A percentile compares a stretch with the other conserved stretches of the same genome.
These are phyloP conservation scores for Pseudogymnoascus pannorum DNA, from an alignment of 2,329 filamentous ascomycete genomes.

Conservation along the genomic window DNA sequence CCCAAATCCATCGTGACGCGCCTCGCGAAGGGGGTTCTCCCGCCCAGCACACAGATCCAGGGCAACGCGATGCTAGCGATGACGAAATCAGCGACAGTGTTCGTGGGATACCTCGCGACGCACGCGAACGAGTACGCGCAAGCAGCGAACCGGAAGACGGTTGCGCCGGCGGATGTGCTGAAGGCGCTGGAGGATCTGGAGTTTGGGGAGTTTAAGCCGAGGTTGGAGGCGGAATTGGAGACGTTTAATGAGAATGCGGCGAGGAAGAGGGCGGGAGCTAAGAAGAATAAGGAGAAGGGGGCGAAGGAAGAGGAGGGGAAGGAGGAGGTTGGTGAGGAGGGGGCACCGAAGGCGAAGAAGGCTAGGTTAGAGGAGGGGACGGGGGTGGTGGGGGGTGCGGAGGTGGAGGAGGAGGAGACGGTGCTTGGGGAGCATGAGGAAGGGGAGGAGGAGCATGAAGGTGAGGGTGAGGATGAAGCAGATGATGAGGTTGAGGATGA, in stretches of 20 bases:
- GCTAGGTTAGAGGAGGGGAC: conserved; percentile 31
- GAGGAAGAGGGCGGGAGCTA: conserved; percentile 16
- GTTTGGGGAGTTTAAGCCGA: conserved; percentile 61
- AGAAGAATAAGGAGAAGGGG: conserved; percentile 29
- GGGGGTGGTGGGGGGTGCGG: conserved; percentile 30
- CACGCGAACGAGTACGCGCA: conserved; percentile 66
- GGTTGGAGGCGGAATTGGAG: conserved; percentile 63
- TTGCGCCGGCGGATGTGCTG: conserved; percentile 68
- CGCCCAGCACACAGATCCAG: conserved; percentile 75
- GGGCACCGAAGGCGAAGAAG: conserved; percentile 27
- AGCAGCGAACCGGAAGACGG: conserved; percentile 66
- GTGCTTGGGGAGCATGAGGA: conserved; percentile 38
- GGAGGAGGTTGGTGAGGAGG: conserved; percentile 28
- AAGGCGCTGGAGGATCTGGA: conserved; percentile 64
- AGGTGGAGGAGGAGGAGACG: conserved; percentile 32
- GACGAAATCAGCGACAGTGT: conserved; percentile 75
- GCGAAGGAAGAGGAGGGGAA: conserved; percentile 44
- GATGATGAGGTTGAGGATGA: conserved; percentile 47
- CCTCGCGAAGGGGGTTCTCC: conserved; percentile 71
- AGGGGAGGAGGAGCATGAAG: conserved; percentile 38
- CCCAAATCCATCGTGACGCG: conserved; percentile 77
- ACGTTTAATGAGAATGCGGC: conserved; percentile 9
- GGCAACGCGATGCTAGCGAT: conserved; percentile 73
- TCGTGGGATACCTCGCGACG: conserved; percentile 71
- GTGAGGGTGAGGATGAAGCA: conserved; percentile 38